Evolutionary conservation across 2,329 filamentous ascomycete genomes (phyloP).

Genomic region (Aureobasidium sp.): DNA sequence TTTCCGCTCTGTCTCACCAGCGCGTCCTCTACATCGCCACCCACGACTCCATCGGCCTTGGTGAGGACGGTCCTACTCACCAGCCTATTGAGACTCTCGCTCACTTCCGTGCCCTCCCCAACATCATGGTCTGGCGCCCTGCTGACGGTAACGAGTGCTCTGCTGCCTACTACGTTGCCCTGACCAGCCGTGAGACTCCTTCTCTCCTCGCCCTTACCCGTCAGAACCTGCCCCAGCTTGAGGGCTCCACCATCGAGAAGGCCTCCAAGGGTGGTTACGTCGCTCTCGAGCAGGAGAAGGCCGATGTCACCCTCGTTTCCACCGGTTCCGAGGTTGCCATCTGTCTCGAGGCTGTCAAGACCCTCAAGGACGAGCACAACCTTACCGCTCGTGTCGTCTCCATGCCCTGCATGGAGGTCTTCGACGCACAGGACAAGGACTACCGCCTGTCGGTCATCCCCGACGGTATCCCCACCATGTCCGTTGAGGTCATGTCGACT

Average conservation of each 20-base stretch:
- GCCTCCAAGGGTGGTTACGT: constrained; percentile 95
- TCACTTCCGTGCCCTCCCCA: constrained; percentile 97
- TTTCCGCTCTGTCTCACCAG: constrained; percentile 84
- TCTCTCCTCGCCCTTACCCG: constrained; percentile 91
- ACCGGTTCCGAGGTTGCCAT: constrained; percentile 95
- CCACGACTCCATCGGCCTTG: constrained; percentile 98
- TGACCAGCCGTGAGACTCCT: constrained; percentile 84
- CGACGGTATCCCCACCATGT: constrained; percentile 86
- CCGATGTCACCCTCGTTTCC: constrained; percentile 81
- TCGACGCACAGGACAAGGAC: constrained; percentile 87
- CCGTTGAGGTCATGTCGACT: constrained; percentile 93
- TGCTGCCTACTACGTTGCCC: constrained; percentile 91
- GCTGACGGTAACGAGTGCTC: constrained; percentile 98
- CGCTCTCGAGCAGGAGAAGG: constrained; percentile 73
- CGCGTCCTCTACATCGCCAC: constrained; percentile 94
- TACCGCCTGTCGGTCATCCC: constrained; percentile 91
- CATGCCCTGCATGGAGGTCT: constrained; percentile 94
- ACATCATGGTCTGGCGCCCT: constrained; percentile 99
- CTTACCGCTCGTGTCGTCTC: constrained; percentile 88
- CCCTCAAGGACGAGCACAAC: constrained; percentile 80
- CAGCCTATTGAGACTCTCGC: constrained; percentile 98
- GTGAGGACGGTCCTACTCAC: constrained; percentile 97
- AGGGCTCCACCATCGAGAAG: constrained; percentile 83
- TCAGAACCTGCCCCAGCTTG: constrained; percentile 96
- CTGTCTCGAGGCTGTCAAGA: constrained; percentile 86